These are phyloP conservation scores for Gelatoporia subvermispora DNA, from an alignment of 768 basidiomycete genomes.

Conservation along the genomic window DNA sequence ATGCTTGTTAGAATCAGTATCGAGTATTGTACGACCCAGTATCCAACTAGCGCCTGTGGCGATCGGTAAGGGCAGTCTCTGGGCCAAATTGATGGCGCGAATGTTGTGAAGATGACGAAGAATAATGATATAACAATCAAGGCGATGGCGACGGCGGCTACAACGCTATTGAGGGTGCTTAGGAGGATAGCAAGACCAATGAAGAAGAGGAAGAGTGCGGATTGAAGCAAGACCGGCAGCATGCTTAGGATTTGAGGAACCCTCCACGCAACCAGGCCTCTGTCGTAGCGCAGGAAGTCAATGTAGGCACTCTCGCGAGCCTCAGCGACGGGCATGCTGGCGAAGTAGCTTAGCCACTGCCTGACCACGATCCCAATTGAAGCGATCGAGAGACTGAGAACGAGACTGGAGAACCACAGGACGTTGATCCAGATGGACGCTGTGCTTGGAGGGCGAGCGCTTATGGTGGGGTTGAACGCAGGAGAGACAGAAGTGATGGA, in stretches of 20 bases:
- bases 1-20: too few species aligned
- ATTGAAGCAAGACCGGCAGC: slow-evolving; percentile 9
- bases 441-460: background rate
- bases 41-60: slow-evolving; percentile 1
- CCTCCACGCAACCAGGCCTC: slow-evolving; percentile 15
- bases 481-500: too few species aligned
- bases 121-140: slow-evolving; percentile 1
- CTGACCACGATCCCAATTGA: slow-evolving; percentile 12
- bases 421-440: slow-evolving; percentile 7
- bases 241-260: slow-evolving; percentile 16
- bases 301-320: slow-evolving; percentile 8
- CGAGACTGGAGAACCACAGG: slow-evolving; percentile 12
- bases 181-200: slow-evolving; percentile 15
- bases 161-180: slow-evolving; percentile 7
- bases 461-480: background rate
- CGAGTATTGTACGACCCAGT: too few species aligned
- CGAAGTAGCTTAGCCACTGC: slow-evolving; percentile 10
- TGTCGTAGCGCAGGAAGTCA: slow-evolving; percentile 12
- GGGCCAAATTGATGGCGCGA: slow-evolving; percentile 1
- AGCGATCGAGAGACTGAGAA: slow-evolving; percentile 8
- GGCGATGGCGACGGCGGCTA: slow-evolving; percentile 5
- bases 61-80: slow-evolving; percentile 8
- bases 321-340: background rate
- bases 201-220: slow-evolving; percentile 13
- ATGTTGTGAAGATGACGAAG: slow-evolving; percentile 6